Percentiles rank a stretch among this genome's conserved stretches.
Evolutionary conservation across 2,329 filamentous ascomycete genomes (phyloP).

Genomic region (Fusarium veterinarium): DNA sequence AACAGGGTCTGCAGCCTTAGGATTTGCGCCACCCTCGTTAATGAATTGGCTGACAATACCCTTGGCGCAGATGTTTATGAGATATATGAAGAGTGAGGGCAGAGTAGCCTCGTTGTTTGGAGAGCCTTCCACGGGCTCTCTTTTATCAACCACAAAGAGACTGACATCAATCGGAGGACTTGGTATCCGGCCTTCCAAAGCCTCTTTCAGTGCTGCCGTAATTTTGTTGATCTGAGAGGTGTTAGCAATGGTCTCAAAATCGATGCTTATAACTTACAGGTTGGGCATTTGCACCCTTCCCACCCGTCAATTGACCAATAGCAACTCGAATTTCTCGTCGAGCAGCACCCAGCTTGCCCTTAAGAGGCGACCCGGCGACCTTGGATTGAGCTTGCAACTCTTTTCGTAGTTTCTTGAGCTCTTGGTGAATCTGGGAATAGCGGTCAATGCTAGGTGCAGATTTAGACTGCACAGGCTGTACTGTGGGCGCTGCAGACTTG

Average conservation of each 20-base stretch:
- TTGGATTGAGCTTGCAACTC: conserved; percentile 68
- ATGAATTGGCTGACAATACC: conserved; percentile 76
- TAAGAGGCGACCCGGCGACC: conserved; percentile 60
- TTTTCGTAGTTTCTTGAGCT: conserved; percentile 75
- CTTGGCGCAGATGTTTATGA: conserved; percentile 82
- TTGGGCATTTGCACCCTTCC: conserved; percentile 68
- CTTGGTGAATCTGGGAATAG: conserved; percentile 71
- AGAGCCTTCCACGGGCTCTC: conserved; percentile 61
- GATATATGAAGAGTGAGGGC: conserved; percentile 76
- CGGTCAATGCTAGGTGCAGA: conserved; percentile 51
- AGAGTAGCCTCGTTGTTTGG: conserved; percentile 64
- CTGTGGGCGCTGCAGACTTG: conserved; percentile 25
- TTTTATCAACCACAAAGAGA: conserved; percentile 61
- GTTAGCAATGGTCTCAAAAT: conserved; percentile 25
- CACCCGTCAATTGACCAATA: conserved; percentile 78
- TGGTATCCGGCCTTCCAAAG: conserved; percentile 63
- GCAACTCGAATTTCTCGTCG: conserved; percentile 76
- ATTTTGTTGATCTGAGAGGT: conserved; percentile 51
- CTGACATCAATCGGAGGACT: conserved; percentile 65
- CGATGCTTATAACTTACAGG: conserved; percentile 48
- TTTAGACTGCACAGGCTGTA: conserved; percentile 15
- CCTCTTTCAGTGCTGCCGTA: conserved; percentile 60
- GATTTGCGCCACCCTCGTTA: conserved; percentile 72
- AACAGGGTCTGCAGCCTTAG: conserved; percentile 78
- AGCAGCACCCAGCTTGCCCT: conserved; percentile 76